phyloP scores from a whole-genome alignment of 371 early-diverging fungal species.

The Lichtheimia ornata region DNA sequence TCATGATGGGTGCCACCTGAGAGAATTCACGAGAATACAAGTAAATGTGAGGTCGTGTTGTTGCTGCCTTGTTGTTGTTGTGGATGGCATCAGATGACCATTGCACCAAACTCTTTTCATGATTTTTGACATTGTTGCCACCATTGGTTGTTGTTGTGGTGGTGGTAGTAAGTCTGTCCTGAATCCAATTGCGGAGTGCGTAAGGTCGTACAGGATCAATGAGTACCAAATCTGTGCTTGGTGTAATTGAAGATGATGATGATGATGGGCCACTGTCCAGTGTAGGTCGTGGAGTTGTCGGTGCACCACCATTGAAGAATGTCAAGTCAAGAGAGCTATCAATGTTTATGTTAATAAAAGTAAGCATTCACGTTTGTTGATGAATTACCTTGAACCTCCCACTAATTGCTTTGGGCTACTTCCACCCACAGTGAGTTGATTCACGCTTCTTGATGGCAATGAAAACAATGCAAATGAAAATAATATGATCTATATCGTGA shows the following conservation, averaged over 20 bases:
- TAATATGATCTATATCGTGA: slow-evolving; percentile 51
- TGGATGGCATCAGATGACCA: slow-evolving; percentile 11
- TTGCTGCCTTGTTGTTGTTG: background rate
- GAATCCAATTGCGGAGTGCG: slow-evolving; percentile 39
- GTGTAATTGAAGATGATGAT: slow-evolving; percentile 1
- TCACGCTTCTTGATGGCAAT: slow-evolving; percentile 46
- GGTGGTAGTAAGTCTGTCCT: slow-evolving; percentile 21
- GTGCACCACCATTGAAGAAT: too few species aligned
- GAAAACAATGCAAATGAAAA: slow-evolving; percentile 66
- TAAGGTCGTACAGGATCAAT: slow-evolving; percentile 42
- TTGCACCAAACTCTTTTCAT: slow-evolving; percentile 21
- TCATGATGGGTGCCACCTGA: slow-evolving; percentile 30
- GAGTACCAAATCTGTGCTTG: slow-evolving; percentile 35
- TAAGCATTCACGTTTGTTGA: background rate
- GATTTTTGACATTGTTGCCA: background rate
- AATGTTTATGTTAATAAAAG: background rate
- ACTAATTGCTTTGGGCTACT: slow-evolving; percentile 11
- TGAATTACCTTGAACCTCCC: background rate
- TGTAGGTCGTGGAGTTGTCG: background rate
- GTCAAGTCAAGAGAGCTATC: too few species aligned
- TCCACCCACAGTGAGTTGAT: slow-evolving; percentile 59
- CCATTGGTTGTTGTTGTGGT: background rate
- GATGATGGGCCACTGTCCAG: slow-evolving; percentile 8
- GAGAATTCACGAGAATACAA: slow-evolving; percentile 43
- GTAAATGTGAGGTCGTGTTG: slow-evolving; percentile 29